Evolutionary conservation across 2,329 filamentous ascomycete genomes (phyloP).

Genomic region (Ascochyta pisi): DNA sequence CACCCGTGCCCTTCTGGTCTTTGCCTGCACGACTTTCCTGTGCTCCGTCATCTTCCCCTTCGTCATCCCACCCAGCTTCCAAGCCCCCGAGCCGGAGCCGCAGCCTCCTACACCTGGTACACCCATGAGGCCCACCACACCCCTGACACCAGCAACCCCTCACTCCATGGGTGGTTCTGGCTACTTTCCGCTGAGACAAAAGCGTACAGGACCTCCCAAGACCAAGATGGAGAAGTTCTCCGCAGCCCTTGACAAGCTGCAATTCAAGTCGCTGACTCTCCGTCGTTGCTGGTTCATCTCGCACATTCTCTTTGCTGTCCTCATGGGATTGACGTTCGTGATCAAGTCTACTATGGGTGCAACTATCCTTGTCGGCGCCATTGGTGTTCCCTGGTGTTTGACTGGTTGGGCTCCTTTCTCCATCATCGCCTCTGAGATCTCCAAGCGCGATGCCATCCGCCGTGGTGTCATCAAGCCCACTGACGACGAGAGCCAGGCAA

Average conservation of each 20-base stretch:
- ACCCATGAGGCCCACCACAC: slow-evolving; percentile 51
- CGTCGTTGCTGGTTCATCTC: slow-evolving; percentile 86
- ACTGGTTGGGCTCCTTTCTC: slow-evolving; percentile 95
- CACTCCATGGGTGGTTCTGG: slow-evolving; percentile 43
- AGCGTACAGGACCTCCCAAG: slow-evolving; percentile 26
- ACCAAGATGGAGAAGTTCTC: slow-evolving; percentile 33
- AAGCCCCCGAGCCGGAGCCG: slow-evolving; percentile 45
- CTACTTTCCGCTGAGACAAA: slow-evolving; percentile 41
- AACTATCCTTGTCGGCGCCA: slow-evolving; percentile 77
- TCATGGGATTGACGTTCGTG: slow-evolving; percentile 85
- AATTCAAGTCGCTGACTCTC: slow-evolving; percentile 84
- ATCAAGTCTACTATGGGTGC: slow-evolving; percentile 74
- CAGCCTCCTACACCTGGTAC: slow-evolving; percentile 30
- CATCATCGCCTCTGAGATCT: slow-evolving; percentile 91
- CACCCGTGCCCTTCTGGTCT: slow-evolving; percentile 87
- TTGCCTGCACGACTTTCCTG: slow-evolving; percentile 81
- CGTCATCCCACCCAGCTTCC: slow-evolving; percentile 82
- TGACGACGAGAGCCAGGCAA: slow-evolving; percentile 48
- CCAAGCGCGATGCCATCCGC: slow-evolving; percentile 75
- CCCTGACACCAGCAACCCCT: slow-evolving; percentile 43
- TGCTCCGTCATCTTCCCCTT: slow-evolving; percentile 86
- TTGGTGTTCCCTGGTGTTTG: slow-evolving; percentile 91
- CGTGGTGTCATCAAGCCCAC: slow-evolving; percentile 56
- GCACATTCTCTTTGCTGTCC: slow-evolving; percentile 79
- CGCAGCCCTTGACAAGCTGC: slow-evolving; percentile 64